A percentile compares a stretch with the other conserved stretches of the same genome.
Evolutionary conservation across 2,329 filamentous ascomycete species (phyloP).

Genomic region (Leptoxyphium fumago): DNA sequence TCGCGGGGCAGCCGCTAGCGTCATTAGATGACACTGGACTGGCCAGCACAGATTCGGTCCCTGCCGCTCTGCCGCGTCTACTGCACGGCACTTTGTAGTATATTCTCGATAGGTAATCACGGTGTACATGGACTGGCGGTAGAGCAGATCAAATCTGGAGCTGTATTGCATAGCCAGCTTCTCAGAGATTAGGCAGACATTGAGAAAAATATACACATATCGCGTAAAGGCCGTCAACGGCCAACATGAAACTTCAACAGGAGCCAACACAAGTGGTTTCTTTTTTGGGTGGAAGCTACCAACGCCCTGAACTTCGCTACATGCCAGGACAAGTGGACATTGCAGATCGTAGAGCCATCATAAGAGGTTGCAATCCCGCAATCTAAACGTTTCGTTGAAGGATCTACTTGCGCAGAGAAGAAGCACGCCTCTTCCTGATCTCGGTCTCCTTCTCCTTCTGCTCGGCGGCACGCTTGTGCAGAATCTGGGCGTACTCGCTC

Average conservation of each 20-base stretch:
- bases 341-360: neutral
- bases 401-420: slow-evolving; percentile 72
- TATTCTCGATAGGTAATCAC: too few species aligned
- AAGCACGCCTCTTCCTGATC: slow-evolving; percentile 90
- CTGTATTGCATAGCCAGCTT: too few species aligned
- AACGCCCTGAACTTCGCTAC: neutral
- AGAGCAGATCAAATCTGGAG: too few species aligned
- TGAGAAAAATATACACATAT: too few species aligned
- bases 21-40: neutral
- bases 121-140: too few species aligned
- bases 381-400: neutral
- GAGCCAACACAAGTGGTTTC: too few species aligned
- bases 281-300: neutral
- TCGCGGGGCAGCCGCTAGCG: neutral
- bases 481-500: slow-evolving; percentile 93
- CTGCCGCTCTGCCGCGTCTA: too few species aligned
- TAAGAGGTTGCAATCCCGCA: neutral
- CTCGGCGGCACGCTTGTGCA: slow-evolving; percentile 94
- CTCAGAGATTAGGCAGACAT: too few species aligned
- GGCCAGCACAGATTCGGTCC: too few species aligned
- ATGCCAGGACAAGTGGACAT: neutral
- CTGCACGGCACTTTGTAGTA: too few species aligned
- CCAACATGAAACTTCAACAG: too few species aligned
- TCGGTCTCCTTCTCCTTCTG: slow-evolving; percentile 89
- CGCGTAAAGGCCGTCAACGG: too few species aligned